Evolutionary conservation across 2,329 filamentous ascomycete genomes (phyloP), one percentile per base, ranked within the genome.

Genomic region (Boeremia lycopersici): DNA sequence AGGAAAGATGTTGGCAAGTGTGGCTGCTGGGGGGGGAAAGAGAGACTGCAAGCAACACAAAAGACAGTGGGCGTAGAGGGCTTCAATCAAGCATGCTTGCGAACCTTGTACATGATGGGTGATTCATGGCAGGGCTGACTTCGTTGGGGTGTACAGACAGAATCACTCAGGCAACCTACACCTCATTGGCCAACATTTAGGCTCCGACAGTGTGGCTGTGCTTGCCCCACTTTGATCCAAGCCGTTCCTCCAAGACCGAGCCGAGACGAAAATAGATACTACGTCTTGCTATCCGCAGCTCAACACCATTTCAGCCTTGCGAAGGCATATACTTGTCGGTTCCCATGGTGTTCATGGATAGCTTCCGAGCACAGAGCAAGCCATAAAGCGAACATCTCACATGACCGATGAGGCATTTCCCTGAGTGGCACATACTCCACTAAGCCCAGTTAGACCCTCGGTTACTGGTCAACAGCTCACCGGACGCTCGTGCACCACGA

Each of bases 191-290:
- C 47, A 48, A 56, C 48, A 40, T 26, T 29, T 34, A 54, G 45
- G 40, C 51, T 41, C 40, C 38, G 40, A 33, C 30, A 9, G 19
- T 49, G 43, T 53, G 46, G 52, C 35, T 59, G 47, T 53, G 46
- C 36, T 45, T 42, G 53, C 61, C 58, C 61, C 62, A 55, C 59
- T 49, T 28, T 33, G 49, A 53, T 40, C 40, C 34, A 54, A 45
- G 42, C 57, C 56, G 64, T 64, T 61, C 58, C 64, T 67, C 46
- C 42, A 50, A 49, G 46, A 42, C 41, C 49, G 47, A 56, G 43
- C 48, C 48, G 53, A 52, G 53, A 43, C 53, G 12, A 47, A 52
- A 56, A 56, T 56, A 56, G 53, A 56, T 28, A 13, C 29, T 34
- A 17, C 38, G 30, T 33, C 35, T 31, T 6, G 4, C 13, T 35